Evolutionary conservation across 345 rosid genomes (phyloP), one percentile per base, ranked within the genome.

Genomic region (Hibiscus trionum): DNA sequence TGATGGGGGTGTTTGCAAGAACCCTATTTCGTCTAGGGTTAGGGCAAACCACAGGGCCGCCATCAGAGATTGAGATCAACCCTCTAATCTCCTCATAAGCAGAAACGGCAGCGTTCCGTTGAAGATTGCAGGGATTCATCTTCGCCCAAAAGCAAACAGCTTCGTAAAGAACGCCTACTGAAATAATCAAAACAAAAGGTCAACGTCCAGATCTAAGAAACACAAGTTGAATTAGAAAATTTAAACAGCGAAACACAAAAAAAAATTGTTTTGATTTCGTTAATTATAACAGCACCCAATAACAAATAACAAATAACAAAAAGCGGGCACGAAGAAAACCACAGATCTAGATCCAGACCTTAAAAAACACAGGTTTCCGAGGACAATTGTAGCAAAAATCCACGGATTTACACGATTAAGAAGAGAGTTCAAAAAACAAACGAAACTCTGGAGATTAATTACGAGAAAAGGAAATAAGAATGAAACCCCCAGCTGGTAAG

Each of bases 101-200:
- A 44, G 82, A 70, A 65, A 82, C 80, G 84, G 91, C 93, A 83
- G 89, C 90, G 86, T 84, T 86, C 90, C 84, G 88, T 88, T 88
- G 96, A 77, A 86, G 80, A 82, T 84, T 81, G 24, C 80, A 86
- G 70, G 85, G 91, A 84, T 86, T 84, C 98, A 91, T 94, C 88
- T 83, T 84, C 76, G 7, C 26, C 27, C 15, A 4, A 58, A 81
- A 71, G 67, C 77, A 35, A 31, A 39, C 77, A 69, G 31, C 81
- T 79, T 69, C 72, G 83, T 75, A 84, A 73, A 84, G 88, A 85
- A 86, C 86, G 80, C 85, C 91, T 85, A 66, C 88, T 84, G 63
- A 63, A 70, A 11, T 26, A 59, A 59, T 21, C 29, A 16, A 21
- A 27, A 26, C 42, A 24, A 4, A 19, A 15, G 35, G 16, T 71